These are phyloP conservation scores for Solanum arcanum DNA, from an alignment of 257 asterid genomes.

Conservation along the genomic window DNA sequence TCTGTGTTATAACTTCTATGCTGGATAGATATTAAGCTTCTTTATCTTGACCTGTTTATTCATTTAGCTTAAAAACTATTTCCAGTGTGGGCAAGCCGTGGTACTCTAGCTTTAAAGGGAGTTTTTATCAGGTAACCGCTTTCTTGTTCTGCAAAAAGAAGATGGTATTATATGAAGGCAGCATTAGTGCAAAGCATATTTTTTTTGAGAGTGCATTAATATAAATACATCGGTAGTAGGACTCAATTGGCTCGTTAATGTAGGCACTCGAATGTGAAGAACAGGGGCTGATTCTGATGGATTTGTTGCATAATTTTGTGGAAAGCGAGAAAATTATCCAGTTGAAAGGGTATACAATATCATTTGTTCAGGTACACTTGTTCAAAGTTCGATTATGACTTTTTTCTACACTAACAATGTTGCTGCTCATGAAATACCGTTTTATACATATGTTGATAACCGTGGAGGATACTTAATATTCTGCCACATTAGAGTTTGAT, in stretches of 20 bases:
- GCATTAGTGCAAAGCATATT: neutral
- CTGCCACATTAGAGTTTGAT: neutral
- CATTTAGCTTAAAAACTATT: too few species aligned
- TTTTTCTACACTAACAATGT: neutral
- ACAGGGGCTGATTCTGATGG: slow-evolving; percentile 99
- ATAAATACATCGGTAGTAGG: neutral
- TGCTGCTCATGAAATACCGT: neutral
- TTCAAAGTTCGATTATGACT: neutral
- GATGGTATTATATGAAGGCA: neutral
- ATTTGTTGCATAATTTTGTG: slow-evolving; percentile 87
- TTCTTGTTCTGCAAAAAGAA: neutral
- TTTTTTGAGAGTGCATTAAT: neutral
- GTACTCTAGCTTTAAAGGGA: slow-evolving; percentile 95
- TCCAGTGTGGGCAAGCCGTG: slow-evolving; percentile 24
- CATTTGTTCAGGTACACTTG: slow-evolving; percentile 67
- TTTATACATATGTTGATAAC: neutral
- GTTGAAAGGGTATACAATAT: slow-evolving; percentile 56
- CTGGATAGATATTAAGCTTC: too few species aligned
- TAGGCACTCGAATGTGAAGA: slow-evolving; percentile 98
- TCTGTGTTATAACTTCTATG: too few species aligned
- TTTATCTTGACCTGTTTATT: too few species aligned
- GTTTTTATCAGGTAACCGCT: slow-evolving; percentile 81
- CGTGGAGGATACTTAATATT: neutral
- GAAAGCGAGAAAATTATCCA: slow-evolving; percentile 86
- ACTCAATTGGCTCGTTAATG: neutral